Base-by-base conservation (phyloP, 768 basidiomycete species). In the Ephemerocybe angulata region DNA sequence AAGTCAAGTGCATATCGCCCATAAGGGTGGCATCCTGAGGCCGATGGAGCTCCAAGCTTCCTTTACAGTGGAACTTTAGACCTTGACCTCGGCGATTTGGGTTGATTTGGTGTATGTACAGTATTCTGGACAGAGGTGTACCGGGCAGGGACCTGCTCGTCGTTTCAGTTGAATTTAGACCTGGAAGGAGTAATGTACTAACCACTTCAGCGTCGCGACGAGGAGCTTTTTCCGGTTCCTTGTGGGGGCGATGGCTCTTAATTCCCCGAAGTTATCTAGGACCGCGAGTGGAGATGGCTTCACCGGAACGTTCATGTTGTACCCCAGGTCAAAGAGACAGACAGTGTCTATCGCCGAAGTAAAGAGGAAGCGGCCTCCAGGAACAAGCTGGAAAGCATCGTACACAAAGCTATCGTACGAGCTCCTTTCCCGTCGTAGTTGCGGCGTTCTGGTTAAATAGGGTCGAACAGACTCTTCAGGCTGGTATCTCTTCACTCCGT, bases 301-400 rank as follows among this genome's bases (percentile, higher is more conserved):
- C 44, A 46, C 19, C 11, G 44, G 12, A 28, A 6, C 44, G 12
- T n/a, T 1, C 24, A 22, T 7, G 19, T 13, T 46, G 27, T 28
- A 46, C 27, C 44, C 44, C 12, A 58, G 54, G 29, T 58, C 57
- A 54, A 54, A 55, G 11, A 58, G 44, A 19, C 44, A 46, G 29
- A 46, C n/a, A 30, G 13, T 50, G 13, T 12, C 27, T 12, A 17
- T 43, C 28, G 27, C 29, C 1, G 11, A 11, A n/a, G 49, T 52
- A 2, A 58, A 5, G 22, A 58, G 54, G 37, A 55, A 58, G 5
- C 57, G 57, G 5, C 57, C 57, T 11, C 57, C 57, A 33, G 57
- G 47, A 21, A 55, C 35, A 24, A 58, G 40, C 28, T 48, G 12
- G 30, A 48, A 22, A n/a, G 22, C 12, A 13, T 19, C 47, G 27